Evolutionary conservation across 805 yeast species (phyloP), one percentile per base, ranked within the genome.

Genomic region (Limtongia smithiae): DNA sequence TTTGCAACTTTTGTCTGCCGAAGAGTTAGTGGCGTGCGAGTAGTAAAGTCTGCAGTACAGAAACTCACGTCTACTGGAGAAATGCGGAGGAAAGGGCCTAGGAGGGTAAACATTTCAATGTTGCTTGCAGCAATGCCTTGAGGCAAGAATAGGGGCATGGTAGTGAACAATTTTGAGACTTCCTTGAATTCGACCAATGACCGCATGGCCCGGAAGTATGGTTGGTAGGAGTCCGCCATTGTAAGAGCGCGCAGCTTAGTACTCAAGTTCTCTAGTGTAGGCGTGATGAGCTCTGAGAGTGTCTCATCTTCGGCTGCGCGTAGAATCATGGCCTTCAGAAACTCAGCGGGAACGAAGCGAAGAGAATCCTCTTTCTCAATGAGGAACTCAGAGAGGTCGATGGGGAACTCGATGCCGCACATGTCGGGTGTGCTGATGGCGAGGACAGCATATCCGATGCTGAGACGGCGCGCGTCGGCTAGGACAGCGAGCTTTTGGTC

Each of bases 31-130:
- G 12, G 27, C 22, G 20, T 21, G 28, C 9, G 6, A 8, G 15
- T n/a, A 20, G 17, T 25, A 22, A 36, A 43, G 21, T 33, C n/a
- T 18, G 21, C 18, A n/a, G 31, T 3, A n/a, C 14, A 31, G 22
- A 28, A 24, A 27, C 47, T 41, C 28, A 46, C 73, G 40, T 78
- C 74, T 40, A 89, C 68, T 0, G 96, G 95, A 0, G 95, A 85
- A 20, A 88, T 67, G 49, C 82, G 72, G 46, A 87, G 75, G 27
- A 88, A 71, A 6, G 95, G 84, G 2, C 97, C 97, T 46, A 91
- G 68, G 15, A 86, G 66, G 0, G 95, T 79, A 21, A 72, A 71
- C 14, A 69, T 68, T 61, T 85, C 94, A 60, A 77, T 76, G 39
- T 75, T 73, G 15, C 75, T 66, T 1, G 83, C 79, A 9, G 75